Evolutionary conservation across 2,329 filamentous ascomycete genomes (phyloP).

Genomic region (Aspergillus bombycis): DNA sequence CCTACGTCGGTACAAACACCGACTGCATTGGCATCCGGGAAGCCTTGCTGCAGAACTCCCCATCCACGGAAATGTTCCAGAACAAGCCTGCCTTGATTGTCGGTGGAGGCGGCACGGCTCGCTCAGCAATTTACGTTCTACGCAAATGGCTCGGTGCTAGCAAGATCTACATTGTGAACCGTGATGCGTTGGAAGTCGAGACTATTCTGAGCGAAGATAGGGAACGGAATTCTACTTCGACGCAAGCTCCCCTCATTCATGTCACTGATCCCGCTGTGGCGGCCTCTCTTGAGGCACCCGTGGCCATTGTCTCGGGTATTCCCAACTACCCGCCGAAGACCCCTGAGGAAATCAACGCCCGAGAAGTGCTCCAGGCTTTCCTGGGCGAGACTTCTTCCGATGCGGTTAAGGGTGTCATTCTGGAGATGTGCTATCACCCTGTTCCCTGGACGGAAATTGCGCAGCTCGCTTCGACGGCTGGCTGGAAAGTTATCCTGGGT

Average conservation of each 20-base stretch:
- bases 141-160: constrained; percentile 69
- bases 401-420: constrained; percentile 63
- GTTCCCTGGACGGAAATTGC: constrained; percentile 69
- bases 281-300: constrained; percentile 58
- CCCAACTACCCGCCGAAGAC: constrained; percentile 75
- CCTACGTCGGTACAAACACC: constrained; percentile 76
- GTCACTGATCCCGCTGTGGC: constrained; percentile 67
- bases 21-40: constrained; percentile 79
- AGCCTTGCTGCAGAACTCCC: constrained; percentile 63
- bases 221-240: constrained; percentile 55
- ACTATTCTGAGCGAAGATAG: constrained; percentile 65
- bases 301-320: constrained; percentile 72
- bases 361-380: constrained; percentile 53
- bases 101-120: constrained; percentile 77
- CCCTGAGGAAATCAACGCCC: constrained; percentile 62
- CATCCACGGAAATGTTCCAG: constrained; percentile 31
- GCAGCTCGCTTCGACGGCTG: constrained; percentile 60
- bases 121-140: constrained; percentile 75
- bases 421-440: constrained; percentile 87
- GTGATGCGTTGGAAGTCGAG: constrained; percentile 68
- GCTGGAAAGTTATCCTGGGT: constrained; percentile 75
- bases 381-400: constrained; percentile 27
- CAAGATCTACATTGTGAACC: constrained; percentile 76
- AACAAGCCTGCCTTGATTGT: constrained; percentile 71
- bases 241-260: constrained; percentile 57